These are phyloP conservation scores for Dimargaris cristalligena DNA, from an alignment of 192 early-diverging fungal species.

Conservation along the genomic window DNA sequence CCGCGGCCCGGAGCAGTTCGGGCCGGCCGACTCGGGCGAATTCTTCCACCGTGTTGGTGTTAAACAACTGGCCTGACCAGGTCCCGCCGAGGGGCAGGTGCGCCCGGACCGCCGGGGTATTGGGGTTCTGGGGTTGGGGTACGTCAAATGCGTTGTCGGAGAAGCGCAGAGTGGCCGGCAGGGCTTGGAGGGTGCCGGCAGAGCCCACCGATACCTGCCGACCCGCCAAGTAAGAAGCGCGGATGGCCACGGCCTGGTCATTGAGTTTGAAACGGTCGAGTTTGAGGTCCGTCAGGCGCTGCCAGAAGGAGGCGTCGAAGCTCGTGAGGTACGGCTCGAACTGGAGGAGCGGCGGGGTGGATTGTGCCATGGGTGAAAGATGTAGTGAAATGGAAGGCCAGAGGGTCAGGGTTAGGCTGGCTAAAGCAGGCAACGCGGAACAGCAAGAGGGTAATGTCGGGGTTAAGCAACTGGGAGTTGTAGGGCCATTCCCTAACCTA, in stretches of 20 bases:
- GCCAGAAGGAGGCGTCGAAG: constrained; percentile 6
- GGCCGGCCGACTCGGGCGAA: constrained; percentile 70
- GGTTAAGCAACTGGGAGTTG: too few species aligned
- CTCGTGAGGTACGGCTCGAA: constrained; percentile 5
- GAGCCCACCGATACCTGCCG: background rate
- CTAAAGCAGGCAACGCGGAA: too few species aligned
- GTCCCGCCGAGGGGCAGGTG: too few species aligned
- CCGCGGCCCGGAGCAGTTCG: constrained; percentile 31
- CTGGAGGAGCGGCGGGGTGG: too few species aligned
- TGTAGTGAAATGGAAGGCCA: too few species aligned
- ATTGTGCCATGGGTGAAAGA: too few species aligned
- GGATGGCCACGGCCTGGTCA: background rate
- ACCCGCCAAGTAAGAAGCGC: background rate
- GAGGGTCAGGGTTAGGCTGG: too few species aligned
- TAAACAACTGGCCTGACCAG: constrained; percentile 47
- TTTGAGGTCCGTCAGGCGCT: constrained; percentile 4
- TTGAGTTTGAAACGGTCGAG: background rate
- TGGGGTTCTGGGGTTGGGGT: background rate
- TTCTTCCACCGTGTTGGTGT: constrained; percentile 91
- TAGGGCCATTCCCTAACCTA: too few species aligned
- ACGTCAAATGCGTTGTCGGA: background rate
- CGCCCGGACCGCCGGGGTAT: background rate
- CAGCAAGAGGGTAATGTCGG: too few species aligned
- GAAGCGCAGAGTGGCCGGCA: constrained; percentile 1
- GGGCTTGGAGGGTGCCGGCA: background rate